Conservation (phyloP, 169 alveolate genomes). For the Nephromyces sp. region DNA sequence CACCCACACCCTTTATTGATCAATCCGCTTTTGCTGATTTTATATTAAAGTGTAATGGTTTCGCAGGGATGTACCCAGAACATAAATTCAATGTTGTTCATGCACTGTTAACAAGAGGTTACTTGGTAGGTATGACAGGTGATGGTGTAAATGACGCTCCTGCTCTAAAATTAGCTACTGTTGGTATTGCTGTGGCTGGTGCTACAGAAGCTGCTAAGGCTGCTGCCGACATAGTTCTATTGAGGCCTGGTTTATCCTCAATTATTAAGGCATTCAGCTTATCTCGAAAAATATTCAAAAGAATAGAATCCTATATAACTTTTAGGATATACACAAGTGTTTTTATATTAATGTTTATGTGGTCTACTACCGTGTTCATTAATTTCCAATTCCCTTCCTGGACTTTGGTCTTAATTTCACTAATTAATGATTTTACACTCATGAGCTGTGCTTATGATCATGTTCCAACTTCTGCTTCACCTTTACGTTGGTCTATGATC, state of each 20-base stretch:
- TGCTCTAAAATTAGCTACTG: constrained; percentile 78
- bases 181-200: constrained; percentile 83
- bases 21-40: constrained; percentile 13
- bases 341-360: constrained; percentile 40
- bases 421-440: constrained; percentile 33
- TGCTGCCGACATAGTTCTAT: constrained; percentile 72
- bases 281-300: constrained; percentile 67
- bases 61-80: constrained; percentile 62
- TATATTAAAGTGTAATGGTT: constrained; percentile 37
- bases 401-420: constrained; percentile 27
- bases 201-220: constrained; percentile 78
- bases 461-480: constrained; percentile 26
- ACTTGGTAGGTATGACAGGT: constrained; percentile 82
- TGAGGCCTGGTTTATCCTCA: constrained; percentile 73
- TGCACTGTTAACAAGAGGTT: constrained; percentile 34
- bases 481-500: constrained; percentile 34
- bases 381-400: constrained; percentile 25
- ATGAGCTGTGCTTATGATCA: constrained; percentile 36
- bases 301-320: constrained; percentile 62
- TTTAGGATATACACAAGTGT: constrained; percentile 38
- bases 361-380: constrained; percentile 30
- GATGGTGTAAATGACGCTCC: constrained; percentile 88
- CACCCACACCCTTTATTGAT: no score
- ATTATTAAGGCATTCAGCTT: constrained; percentile 64
- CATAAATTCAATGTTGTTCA: constrained; percentile 68